These are phyloP conservation scores for Filobasidium floriforme DNA, from an alignment of 768 basidiomycete species.

Conservation along the genomic window DNA sequence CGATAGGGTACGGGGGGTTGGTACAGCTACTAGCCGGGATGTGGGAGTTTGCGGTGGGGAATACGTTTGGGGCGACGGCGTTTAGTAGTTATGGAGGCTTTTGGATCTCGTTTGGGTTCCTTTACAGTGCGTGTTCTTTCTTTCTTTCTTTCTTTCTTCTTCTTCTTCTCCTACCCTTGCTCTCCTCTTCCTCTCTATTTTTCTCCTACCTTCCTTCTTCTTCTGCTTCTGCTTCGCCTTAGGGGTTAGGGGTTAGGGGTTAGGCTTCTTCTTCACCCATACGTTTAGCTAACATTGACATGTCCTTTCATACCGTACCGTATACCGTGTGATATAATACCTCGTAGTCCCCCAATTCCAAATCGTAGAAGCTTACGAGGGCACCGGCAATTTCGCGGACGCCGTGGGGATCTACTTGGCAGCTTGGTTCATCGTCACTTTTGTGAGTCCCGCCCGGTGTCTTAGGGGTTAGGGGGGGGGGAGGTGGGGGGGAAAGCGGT, in stretches of 20 bases:
- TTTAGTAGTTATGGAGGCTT: constrained; percentile 43
- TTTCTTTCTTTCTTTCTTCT: background rate
- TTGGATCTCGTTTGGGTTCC: constrained; percentile 36
- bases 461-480: no score
- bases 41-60: constrained; percentile 48
- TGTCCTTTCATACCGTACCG: no score
- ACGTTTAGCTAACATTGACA: no score
- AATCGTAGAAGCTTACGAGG: constrained; percentile 30
- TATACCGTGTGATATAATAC: no score
- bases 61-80: constrained; percentile 45
- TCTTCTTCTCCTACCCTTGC: background rate
- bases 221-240: no score
- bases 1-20: constrained; percentile 73
- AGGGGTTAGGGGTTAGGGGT: no score
- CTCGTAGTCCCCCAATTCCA: constrained; percentile 37
- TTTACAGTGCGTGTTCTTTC: constrained; percentile 24
- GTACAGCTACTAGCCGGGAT: constrained; percentile 80
- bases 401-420: constrained; percentile 39
- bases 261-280: no score
- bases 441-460: constrained; percentile 14
- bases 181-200: background rate
- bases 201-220: no score
- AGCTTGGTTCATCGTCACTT: constrained; percentile 31
- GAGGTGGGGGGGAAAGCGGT: no score
- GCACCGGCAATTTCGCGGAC: constrained; percentile 24